Evolutionary conservation across 208 protist species (phyloP).

Genomic region (Porcisia hertigi): DNA sequence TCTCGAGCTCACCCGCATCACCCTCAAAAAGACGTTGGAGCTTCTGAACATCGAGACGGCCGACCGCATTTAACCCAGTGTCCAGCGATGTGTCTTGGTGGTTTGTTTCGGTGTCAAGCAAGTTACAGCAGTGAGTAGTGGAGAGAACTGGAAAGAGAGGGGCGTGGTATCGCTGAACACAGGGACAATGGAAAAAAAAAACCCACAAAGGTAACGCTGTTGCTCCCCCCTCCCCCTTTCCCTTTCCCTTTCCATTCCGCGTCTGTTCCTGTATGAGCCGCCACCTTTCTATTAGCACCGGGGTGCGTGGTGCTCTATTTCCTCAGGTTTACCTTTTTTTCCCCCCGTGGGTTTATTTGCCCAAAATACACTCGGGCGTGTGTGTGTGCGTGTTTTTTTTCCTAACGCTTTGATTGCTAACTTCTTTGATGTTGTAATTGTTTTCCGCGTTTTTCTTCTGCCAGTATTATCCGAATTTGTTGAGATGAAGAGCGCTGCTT

Average conservation of each 20-base stretch:
- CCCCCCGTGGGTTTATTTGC: neutral
- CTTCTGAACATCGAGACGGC: conserved; percentile 93
- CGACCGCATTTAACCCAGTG: conserved; percentile 68
- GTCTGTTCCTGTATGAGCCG: neutral
- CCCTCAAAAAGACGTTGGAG: conserved; percentile 89
- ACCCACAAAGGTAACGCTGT: neutral
- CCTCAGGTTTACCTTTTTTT: conserved; percentile 12
- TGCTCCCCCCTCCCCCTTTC: neutral
- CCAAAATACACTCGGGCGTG: neutral
- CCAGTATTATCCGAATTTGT: neutral
- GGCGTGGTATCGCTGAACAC: neutral
- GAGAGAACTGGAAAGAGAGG: neutral
- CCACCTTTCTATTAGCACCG: no score
- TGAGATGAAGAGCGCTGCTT: neutral
- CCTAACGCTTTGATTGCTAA: conserved; percentile 8
- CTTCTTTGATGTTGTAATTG: neutral
- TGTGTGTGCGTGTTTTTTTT: conserved; percentile 2
- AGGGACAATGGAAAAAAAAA: neutral
- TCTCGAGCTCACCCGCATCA: conserved; percentile 88
- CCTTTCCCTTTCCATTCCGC: neutral
- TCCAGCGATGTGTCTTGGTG: neutral
- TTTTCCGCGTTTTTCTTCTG: neutral
- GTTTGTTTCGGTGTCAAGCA: neutral
- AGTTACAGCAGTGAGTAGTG: neutral
- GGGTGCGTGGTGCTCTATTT: neutral